phyloP scores from a whole-genome alignment of 176 grass and related monocot species.

The Zoysia pacifica region DNA sequence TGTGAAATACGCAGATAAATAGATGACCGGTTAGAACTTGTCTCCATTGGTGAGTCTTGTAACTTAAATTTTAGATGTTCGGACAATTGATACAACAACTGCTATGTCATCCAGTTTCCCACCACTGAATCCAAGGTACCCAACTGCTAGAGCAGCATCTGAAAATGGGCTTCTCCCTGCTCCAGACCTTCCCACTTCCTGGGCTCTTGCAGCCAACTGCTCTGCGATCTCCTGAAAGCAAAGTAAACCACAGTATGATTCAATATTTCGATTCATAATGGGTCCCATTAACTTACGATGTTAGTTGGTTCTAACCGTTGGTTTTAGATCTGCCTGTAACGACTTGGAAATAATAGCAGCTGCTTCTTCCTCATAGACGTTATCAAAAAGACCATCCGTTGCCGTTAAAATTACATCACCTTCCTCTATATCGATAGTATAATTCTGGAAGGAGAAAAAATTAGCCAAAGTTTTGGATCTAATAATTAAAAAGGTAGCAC shows the following conservation, averaged over 20 bases:
- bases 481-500: not conserved
- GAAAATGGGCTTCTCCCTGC: constrained; percentile 79
- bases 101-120: constrained; percentile 86
- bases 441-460: constrained; percentile 47
- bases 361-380: constrained; percentile 73
- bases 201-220: constrained; percentile 55
- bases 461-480: not conserved
- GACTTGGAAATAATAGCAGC: constrained; percentile 65
- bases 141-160: constrained; percentile 65
- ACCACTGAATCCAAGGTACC: constrained; percentile 71
- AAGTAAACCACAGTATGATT: not conserved
- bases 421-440: constrained; percentile 70
- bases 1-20: not conserved
- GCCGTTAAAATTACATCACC: constrained; percentile 74
- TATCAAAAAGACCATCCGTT: constrained; percentile 83
- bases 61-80: constrained; percentile 41
- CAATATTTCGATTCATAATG: not conserved
- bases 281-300: not conserved
- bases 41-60: not conserved
- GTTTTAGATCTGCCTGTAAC: constrained; percentile 57
- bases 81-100: constrained; percentile 59
- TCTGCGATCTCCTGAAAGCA: constrained; percentile 77
- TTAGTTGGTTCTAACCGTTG: constrained; percentile 49
- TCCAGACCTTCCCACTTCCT: constrained; percentile 77
- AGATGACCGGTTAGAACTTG: not conserved